Conservation (phyloP, 225 moss, liverwort and hornwort species). For the Bryoerythrophyllum caledonicum region DNA sequence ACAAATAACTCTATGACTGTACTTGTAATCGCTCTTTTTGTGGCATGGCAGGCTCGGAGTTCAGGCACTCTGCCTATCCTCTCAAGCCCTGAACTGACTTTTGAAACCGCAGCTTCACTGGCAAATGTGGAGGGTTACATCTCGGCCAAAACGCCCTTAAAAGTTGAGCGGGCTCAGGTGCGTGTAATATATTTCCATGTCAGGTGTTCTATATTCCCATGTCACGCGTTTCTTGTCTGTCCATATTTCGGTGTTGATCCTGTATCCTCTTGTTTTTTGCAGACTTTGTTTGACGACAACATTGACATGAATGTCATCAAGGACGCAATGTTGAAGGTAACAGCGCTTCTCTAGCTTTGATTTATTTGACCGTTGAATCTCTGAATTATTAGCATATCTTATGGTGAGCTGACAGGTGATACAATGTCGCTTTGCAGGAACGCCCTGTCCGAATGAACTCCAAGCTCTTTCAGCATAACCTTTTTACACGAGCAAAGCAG, state of each 20-base stretch:
- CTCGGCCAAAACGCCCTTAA: slow-evolving; percentile 60
- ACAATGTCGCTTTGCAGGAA: slow-evolving; percentile 46
- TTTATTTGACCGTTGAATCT: not conserved
- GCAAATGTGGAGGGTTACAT: slow-evolving; percentile 81
- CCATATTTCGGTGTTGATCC: slow-evolving; percentile 9
- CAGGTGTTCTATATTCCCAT: too few relatives aligned
- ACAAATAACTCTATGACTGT: not conserved
- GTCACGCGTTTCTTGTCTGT: not conserved
- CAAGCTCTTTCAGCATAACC: slow-evolving; percentile 87
- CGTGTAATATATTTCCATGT: not conserved
- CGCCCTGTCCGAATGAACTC: slow-evolving; percentile 87
- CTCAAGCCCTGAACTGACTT: slow-evolving; percentile 70
- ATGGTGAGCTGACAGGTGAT: not conserved
- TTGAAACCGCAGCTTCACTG: slow-evolving; percentile 74
- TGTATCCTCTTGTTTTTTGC: slow-evolving; percentile 26
- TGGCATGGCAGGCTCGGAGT: slow-evolving; percentile 53
- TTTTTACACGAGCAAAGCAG: slow-evolving; percentile 71
- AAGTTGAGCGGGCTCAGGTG: slow-evolving; percentile 94
- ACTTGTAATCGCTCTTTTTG: not conserved
- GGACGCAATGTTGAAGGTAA: slow-evolving; percentile 75
- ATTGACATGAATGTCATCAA: slow-evolving; percentile 66
- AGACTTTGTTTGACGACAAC: slow-evolving; percentile 84
- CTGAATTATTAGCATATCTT: not conserved
- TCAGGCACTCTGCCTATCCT: slow-evolving; percentile 72
- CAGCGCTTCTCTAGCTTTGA: not conserved